Conservation (phyloP, 768 basidiomycete genomes). For the Hebeloma cylindrosporum region DNA sequence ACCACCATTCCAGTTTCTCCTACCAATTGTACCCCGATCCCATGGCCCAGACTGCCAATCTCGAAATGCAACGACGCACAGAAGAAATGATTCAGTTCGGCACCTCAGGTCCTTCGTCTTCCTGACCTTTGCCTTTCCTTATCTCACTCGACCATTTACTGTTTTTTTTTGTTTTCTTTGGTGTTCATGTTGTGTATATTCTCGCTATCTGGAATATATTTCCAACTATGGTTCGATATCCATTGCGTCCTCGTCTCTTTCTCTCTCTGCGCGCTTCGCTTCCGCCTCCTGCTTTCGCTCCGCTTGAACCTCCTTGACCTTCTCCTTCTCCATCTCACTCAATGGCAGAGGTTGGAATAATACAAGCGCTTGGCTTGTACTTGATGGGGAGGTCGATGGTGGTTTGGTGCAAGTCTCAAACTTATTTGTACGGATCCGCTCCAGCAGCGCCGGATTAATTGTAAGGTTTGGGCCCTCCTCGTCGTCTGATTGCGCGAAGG, state of each 20-base stretch:
- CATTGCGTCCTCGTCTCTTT: conserved; percentile 48
- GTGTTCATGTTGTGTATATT: conserved; percentile 18
- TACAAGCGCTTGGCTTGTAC: conserved; percentile 49
- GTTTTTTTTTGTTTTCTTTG: conserved; percentile 20
- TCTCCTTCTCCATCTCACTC: conserved; percentile 15
- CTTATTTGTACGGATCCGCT: conserved; percentile 39
- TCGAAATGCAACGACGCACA: conserved; percentile 42
- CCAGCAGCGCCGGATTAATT: conserved; percentile 47
- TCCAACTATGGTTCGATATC: conserved; percentile 44
- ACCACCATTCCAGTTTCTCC: conserved; percentile 53
- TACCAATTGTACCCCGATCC: conserved; percentile 41
- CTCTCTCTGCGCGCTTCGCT: conserved; percentile 8
- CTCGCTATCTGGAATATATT: conserved; percentile 11
- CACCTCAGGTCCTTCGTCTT: conserved; percentile 32
- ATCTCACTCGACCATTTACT: conserved; percentile 17
- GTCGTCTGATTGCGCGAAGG: conserved; percentile 45
- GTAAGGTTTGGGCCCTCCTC: conserved; percentile 28
- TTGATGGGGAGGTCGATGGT: conserved; percentile 21
- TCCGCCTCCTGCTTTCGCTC: conserved; percentile 11
- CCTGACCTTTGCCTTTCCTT: conserved; percentile 16
- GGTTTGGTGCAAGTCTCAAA: conserved; percentile 21
- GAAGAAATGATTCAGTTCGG: conserved; percentile 53
- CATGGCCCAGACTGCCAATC: conserved; percentile 23
- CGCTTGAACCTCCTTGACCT: conserved; percentile 15
- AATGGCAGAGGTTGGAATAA: conserved; percentile 47